Conservation (phyloP, 495 filamentous ascomycete genomes). For the Penicillium alfredii region DNA sequence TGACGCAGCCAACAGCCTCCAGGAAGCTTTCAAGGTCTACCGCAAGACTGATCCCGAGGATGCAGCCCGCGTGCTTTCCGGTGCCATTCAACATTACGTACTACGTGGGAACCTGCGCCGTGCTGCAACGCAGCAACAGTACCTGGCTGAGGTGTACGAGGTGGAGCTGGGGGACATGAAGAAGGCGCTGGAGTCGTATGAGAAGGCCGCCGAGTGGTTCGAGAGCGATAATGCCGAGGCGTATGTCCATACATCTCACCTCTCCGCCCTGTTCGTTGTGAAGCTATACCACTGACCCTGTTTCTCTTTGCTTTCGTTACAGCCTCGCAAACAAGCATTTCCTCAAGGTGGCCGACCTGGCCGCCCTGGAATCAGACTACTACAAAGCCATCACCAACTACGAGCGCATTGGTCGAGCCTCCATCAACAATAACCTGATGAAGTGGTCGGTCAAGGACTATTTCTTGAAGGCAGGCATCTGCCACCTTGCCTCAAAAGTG, state of each 20-base stretch:
- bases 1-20: slow-evolving; percentile 75
- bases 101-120: slow-evolving; percentile 79
- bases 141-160: slow-evolving; percentile 77
- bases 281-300: no score
- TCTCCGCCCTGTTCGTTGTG: not conserved
- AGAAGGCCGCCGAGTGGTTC: slow-evolving; percentile 79
- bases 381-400: slow-evolving; percentile 72
- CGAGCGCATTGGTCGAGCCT: slow-evolving; percentile 68
- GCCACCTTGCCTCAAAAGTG: slow-evolving; percentile 65
- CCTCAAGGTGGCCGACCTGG: slow-evolving; percentile 82
- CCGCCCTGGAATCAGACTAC: slow-evolving; percentile 75
- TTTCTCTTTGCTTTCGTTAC: slow-evolving; percentile 2
- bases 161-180: slow-evolving; percentile 68
- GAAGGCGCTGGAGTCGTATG: slow-evolving; percentile 70
- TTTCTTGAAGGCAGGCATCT: slow-evolving; percentile 84
- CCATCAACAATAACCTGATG: slow-evolving; percentile 76
- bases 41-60: slow-evolving; percentile 72
- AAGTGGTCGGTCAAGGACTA: slow-evolving; percentile 90
- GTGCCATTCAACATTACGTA: slow-evolving; percentile 74
- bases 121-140: slow-evolving; percentile 81
- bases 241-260: slow-evolving; percentile 40
- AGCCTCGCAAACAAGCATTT: slow-evolving; percentile 85
- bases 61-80: slow-evolving; percentile 65
- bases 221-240: slow-evolving; percentile 80
- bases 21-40: slow-evolving; percentile 81